Evolutionary conservation across 805 yeast genomes (phyloP).

Genomic region (Starmerella stigmatis): DNA sequence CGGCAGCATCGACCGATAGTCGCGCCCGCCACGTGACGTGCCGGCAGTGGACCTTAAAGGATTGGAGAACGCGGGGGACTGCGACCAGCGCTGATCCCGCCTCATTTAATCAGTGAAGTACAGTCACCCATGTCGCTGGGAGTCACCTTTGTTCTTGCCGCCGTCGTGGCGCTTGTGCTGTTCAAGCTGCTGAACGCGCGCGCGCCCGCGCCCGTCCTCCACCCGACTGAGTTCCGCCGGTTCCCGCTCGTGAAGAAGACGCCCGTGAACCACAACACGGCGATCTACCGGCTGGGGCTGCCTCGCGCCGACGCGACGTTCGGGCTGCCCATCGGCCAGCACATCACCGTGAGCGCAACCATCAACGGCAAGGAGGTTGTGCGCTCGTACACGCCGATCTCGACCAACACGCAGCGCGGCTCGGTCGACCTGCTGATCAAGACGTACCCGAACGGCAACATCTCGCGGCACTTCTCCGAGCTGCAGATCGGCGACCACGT

Average conservation of each 20-base stretch:
- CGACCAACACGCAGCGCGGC: conserved; percentile 60
- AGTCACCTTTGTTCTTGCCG: background rate
- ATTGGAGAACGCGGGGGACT: too few species aligned
- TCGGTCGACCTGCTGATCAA: conserved; percentile 77
- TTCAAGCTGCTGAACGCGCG: background rate
- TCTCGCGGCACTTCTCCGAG: conserved; percentile 62
- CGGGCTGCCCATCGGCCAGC: conserved; percentile 92
- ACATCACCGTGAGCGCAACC: conserved; percentile 65
- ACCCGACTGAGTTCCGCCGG: conserved; percentile 29
- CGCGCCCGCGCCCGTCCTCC: conserved; percentile 7
- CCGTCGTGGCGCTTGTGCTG: conserved; percentile 2
- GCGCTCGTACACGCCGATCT: conserved; percentile 84
- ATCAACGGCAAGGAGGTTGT: conserved; percentile 71
- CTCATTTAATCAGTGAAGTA: background rate
- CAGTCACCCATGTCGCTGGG: too few species aligned
- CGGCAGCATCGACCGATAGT: too few species aligned
- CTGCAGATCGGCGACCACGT: conserved; percentile 70
- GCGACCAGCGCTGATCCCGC: background rate
- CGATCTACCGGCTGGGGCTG: conserved; percentile 67
- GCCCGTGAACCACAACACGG: conserved; percentile 66
- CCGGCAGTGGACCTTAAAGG: too few species aligned
- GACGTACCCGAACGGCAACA: conserved; percentile 72
- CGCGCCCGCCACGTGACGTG: too few species aligned
- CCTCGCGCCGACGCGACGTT: conserved; percentile 63
- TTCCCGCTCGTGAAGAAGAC: conserved; percentile 75